A percentile compares a stretch with the other conserved stretches of the same genome.
Evolutionary conservation across 1,139 yeast species (phyloP).

Genomic region (Zygosaccharomyces sapae): DNA sequence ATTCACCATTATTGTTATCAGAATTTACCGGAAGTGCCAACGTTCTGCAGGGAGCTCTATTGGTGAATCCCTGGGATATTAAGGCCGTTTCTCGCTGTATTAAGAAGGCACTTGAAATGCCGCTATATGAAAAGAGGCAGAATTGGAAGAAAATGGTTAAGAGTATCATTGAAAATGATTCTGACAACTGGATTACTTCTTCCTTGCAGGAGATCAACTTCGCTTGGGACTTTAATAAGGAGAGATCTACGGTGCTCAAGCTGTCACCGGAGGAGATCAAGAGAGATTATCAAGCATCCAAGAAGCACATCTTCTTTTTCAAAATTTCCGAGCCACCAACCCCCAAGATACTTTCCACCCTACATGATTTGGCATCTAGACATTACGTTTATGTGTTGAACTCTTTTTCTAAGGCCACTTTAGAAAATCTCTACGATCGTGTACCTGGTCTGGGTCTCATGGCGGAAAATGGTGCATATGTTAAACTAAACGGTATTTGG

Average conservation of each 20-base stretch:
- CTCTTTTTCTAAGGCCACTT: conserved; percentile 55
- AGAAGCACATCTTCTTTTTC: conserved; percentile 50
- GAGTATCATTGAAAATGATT: conserved; percentile 62
- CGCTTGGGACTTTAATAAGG: conserved; percentile 61
- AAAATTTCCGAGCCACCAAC: conserved; percentile 49
- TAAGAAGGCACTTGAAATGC: conserved; percentile 60
- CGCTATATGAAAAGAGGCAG: conserved; percentile 48
- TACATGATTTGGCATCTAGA: conserved; percentile 47
- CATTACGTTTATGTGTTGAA: conserved; percentile 73
- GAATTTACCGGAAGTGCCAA: conserved; percentile 95
- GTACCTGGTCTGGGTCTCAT: conserved; percentile 71
- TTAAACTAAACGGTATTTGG: conserved; percentile 58
- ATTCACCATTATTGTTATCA: conserved; percentile 79
- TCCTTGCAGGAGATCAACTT: conserved; percentile 51
- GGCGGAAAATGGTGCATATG: conserved; percentile 82
- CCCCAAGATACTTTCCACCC: conserved; percentile 47
- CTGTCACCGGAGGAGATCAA: conserved; percentile 43
- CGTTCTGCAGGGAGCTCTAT: conserved; percentile 64
- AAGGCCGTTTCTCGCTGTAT: conserved; percentile 61
- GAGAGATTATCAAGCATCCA: conserved; percentile 35
- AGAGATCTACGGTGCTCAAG: conserved; percentile 39
- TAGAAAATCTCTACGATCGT: conserved; percentile 66
- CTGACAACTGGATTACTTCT: conserved; percentile 65
- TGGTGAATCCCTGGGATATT: conserved; percentile 90
- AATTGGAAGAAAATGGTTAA: conserved; percentile 63